Evolutionary conservation across 2,329 filamentous ascomycete species (phyloP).

Genomic region (Zalaria obscura): DNA sequence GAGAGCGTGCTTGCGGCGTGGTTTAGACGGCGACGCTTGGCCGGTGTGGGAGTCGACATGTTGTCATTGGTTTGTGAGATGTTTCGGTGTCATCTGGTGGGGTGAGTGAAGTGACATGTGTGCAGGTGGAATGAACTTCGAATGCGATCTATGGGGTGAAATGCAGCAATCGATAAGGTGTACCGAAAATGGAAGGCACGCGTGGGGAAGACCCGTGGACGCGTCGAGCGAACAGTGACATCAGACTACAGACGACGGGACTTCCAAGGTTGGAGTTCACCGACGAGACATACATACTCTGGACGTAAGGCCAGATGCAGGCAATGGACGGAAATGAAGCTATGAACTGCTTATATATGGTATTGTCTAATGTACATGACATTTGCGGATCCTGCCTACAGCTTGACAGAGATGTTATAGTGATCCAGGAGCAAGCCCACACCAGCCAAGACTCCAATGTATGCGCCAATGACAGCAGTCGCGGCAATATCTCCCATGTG

Average conservation of each 20-base stretch:
- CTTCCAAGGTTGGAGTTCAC: too few species aligned
- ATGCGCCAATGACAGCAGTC: slow-evolving; percentile 62
- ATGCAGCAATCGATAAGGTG: background rate
- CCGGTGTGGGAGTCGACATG: slow-evolving; percentile 4
- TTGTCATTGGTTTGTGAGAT: slow-evolving; percentile 1
- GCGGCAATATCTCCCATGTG: slow-evolving; percentile 49
- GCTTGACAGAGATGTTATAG: slow-evolving; percentile 55
- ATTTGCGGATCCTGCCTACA: slow-evolving; percentile 29
- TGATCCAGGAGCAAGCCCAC: slow-evolving; percentile 54
- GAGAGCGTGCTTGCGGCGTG: slow-evolving; percentile 43
- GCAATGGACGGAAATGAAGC: too few species aligned
- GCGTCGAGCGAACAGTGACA: background rate
- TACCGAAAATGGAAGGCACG: background rate
- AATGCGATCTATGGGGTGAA: too few species aligned
- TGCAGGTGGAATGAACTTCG: background rate
- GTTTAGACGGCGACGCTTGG: slow-evolving; percentile 50
- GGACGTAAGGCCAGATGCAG: too few species aligned
- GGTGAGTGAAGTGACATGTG: too few species aligned
- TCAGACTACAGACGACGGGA: background rate
- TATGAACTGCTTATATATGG: background rate
- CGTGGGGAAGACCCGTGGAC: slow-evolving; percentile 1
- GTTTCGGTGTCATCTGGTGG: background rate
- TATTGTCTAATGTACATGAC: background rate
- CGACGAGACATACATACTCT: too few species aligned
- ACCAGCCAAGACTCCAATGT: slow-evolving; percentile 52